Evolutionary conservation across 805 yeast species (phyloP), one percentile per base, ranked within the genome.

Genomic region (Wickerhamiella hasegawae): DNA sequence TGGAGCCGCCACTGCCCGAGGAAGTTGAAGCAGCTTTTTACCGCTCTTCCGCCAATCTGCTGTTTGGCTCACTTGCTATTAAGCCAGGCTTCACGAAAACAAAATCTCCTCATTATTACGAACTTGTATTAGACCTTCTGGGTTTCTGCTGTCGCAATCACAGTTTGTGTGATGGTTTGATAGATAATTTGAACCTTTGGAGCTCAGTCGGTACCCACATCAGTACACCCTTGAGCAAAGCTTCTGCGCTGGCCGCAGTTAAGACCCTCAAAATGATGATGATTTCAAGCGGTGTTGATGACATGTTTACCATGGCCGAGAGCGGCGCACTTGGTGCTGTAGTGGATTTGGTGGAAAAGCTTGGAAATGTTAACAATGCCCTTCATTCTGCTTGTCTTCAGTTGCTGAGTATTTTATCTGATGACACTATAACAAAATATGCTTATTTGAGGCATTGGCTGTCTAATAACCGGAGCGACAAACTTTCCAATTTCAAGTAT

Each of bases 361-460:
- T 71, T 8, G 59, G 65, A 5, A 55, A 60, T 21, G 55, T 57
- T 26, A 73, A 79, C 50, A 78, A 75, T 48, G 56, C 84, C 40
- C 66, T 78, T 3, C 78, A 73, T 47, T 83, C 95, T 0, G 68
- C 85, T 4, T 68, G 87, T 42, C 60, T 83, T 31, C 84, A 79
- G 50, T 60, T 85, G 26, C 40, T 55, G 34, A 38, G 38, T 27
- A 22, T 23, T 22, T 18, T 35, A 19, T 5, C 28, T 6, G 15
- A 8, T 26, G 17, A 21, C 18, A 2, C 21, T 3, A 31, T 18
- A 12, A 16, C 10, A 16, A 18, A 19, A 11, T 14, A 27, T 14
- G 24, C 23, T 17, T 12, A 22, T 14, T 20, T 35, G 3, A 20
- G 38, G 9, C 14, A 35, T 12, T 35, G 38, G 38, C 22, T 35